Base-by-base conservation (phyloP, 2,329 filamentous ascomycete species). In the Aspergillus viridinutans region DNA sequence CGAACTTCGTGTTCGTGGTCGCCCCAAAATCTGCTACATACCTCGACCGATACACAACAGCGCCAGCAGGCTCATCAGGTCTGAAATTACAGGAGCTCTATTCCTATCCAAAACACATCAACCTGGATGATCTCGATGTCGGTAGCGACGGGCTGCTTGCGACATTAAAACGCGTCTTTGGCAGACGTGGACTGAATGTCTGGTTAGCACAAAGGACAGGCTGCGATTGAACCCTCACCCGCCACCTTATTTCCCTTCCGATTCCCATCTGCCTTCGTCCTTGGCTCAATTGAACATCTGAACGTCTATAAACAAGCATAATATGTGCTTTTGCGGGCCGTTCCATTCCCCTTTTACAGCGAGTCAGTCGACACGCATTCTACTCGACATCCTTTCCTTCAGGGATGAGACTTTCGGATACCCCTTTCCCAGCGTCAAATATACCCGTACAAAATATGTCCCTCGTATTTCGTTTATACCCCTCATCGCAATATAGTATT, bases 101-200 rank as follows among this genome's bases (percentile, higher is more conserved):
- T 74, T 74, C 69, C 7, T 79, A 77, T 56, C 65, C 67, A 47
- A 71, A 72, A 45, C 80, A 83, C 61, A 59, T 83, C 49, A 81
- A 80, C 57, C 66, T 82, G 20, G 80, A 83, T 61, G 80, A 82
- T 66, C 64, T 82, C 58, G 80, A 82, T 61, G 77, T 82, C 57
- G 78, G 67, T 10, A 72, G 74, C 14, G 80, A 82, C 48, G 80
- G 80, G 3, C 59, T 82, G 21, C 26, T 73, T n/a, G 60, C 68
- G 3, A 81, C 80, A 2, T 50, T 82, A 45, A 65, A 60, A 21
- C 70, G 80, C 26, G 78, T 82, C 2, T 61, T 81, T 38, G 79
- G 79, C 1, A 72, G 78, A 55, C 74, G 78, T 45, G 80, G 80
- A 1, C 61, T 83, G 57, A 73, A 69, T n/a, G 74, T 81, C 48